Base-by-base conservation (phyloP, 257 asterid species). In the Knoxia roxburghii region DNA sequence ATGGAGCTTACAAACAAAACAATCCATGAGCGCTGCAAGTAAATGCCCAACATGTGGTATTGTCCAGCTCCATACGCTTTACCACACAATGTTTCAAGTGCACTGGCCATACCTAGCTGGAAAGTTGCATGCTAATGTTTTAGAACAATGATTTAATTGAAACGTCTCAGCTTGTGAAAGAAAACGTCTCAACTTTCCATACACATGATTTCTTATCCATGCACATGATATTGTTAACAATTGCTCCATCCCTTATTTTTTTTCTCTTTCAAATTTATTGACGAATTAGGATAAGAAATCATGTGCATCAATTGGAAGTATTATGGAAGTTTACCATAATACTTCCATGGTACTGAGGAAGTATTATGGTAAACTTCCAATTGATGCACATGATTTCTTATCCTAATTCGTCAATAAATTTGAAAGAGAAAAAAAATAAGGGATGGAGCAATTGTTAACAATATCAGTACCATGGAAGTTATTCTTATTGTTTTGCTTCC, bases 41-140 rank as follows among this genome's bases (percentile, higher is more conserved):
- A 83, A 51, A 81, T 43, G 20, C 87, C 87, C 76, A 86, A 40
- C 75, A 81, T 71, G 50, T 78, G 78, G 70, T 78, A 83, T 30
- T 81, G 82, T 64, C 75, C 73, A 70, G 85, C 80, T 43, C 93
- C 89, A 45, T 76, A 86, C 62, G 89, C 89, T 35, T 78, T 87
- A n/a, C 93, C 87, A 49, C 93, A 86, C 74, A 86, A 61, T 50
- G 86, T 81, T 48, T 86, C 93, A 52, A 84, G 76, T 29, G 85
- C 93, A 71, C 89, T 81, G n/a, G 85, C 89, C 93, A 86, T 83
- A 71, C 93, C 87, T 30, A 83, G 77, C 93, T 83, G 75, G 55
- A 45, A 52, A 23, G 33, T 39, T 18, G 20, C 39, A 41, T 30
- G 20, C 21, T 37, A 11, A 62, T n/a, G 37, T 24, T 13, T 32